These are phyloP conservation scores for Brettanomyces nanus DNA, from an alignment of 805 yeast species.

Conservation along the genomic window DNA sequence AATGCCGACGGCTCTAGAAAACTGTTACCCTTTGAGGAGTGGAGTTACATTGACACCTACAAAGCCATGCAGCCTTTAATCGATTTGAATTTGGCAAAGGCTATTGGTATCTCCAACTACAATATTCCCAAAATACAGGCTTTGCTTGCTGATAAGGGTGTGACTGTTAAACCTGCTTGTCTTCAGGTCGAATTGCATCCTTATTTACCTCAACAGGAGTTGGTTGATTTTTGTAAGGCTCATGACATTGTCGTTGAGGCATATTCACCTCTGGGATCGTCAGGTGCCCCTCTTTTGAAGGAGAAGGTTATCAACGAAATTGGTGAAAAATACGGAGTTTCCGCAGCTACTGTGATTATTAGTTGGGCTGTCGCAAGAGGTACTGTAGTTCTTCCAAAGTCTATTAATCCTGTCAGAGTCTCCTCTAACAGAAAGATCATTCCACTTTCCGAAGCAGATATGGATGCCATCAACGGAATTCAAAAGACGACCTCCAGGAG, in stretches of 20 bases:
- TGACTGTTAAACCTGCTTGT: slow-evolving; percentile 53
- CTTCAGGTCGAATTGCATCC: slow-evolving; percentile 79
- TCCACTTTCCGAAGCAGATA: slow-evolving; percentile 29
- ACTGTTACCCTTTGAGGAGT: slow-evolving; percentile 20
- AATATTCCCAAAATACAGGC: slow-evolving; percentile 44
- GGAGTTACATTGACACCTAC: slow-evolving; percentile 53
- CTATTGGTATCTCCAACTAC: slow-evolving; percentile 79
- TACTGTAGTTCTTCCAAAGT: slow-evolving; percentile 32
- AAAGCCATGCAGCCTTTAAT: slow-evolving; percentile 53
- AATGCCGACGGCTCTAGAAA: slow-evolving; percentile 28
- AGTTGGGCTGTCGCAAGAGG: slow-evolving; percentile 55
- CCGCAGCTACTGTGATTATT: slow-evolving; percentile 44
- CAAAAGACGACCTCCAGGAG: slow-evolving; percentile 25
- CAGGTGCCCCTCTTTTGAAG: slow-evolving; percentile 43
- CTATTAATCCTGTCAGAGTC: slow-evolving; percentile 25
- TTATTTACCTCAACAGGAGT: slow-evolving; percentile 55
- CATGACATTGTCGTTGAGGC: slow-evolving; percentile 60
- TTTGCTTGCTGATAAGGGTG: slow-evolving; percentile 40
- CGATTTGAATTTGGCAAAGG: slow-evolving; percentile 43
- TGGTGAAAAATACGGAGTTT: slow-evolving; percentile 35
- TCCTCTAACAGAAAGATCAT: slow-evolving; percentile 29
- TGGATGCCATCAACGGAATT: slow-evolving; percentile 24
- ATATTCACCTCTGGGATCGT: slow-evolving; percentile 70
- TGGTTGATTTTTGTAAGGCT: slow-evolving; percentile 42
- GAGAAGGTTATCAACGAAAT: slow-evolving; percentile 35